Evolutionary conservation across 805 yeast genomes (phyloP).

Genomic region (Candida multigemmis): DNA sequence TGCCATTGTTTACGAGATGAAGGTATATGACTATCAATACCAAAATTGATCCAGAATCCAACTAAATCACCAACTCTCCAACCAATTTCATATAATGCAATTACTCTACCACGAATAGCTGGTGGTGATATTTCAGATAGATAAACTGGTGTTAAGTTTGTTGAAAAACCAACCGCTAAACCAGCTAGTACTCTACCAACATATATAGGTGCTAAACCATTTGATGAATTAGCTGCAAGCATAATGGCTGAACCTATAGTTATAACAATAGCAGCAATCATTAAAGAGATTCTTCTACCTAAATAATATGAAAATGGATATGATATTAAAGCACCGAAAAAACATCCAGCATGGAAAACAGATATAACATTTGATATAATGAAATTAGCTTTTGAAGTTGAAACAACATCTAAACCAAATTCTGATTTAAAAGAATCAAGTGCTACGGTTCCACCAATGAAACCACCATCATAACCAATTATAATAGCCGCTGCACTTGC

Average conservation of each 20-base stretch:
- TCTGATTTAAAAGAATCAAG: constrained; percentile 20
- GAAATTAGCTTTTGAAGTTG: constrained; percentile 9
- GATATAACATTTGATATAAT: constrained; percentile 25
- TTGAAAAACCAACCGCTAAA: constrained; percentile 24
- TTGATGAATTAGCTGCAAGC: constrained; percentile 18
- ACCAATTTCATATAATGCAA: constrained; percentile 24
- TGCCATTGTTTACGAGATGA: constrained; percentile 23
- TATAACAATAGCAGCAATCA: constrained; percentile 20
- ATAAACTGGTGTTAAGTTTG: constrained; percentile 28
- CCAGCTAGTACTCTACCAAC: constrained; percentile 30
- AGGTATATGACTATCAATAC: constrained; percentile 3
- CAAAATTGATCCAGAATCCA: constrained; percentile 7
- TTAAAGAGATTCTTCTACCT: constrained; percentile 22
- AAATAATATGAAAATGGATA: constrained; percentile 25
- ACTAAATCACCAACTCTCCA: constrained; percentile 32
- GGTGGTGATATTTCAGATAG: constrained; percentile 27
- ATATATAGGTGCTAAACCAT: constrained; percentile 26
- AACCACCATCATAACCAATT: constrained; percentile 33
- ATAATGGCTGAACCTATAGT: constrained; percentile 28
- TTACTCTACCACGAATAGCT: constrained; percentile 23
- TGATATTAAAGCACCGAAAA: constrained; percentile 28
- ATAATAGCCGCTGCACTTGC: constrained; percentile 31
- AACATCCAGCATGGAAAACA: constrained; percentile 31
- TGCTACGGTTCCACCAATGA: constrained; percentile 31
- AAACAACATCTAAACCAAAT: constrained; percentile 16